A percentile compares a stretch with the other conserved stretches of the same genome.
Evolutionary conservation across 352 stramenopile genomes (phyloP).

Genomic region (Globisporangium splendens): DNA sequence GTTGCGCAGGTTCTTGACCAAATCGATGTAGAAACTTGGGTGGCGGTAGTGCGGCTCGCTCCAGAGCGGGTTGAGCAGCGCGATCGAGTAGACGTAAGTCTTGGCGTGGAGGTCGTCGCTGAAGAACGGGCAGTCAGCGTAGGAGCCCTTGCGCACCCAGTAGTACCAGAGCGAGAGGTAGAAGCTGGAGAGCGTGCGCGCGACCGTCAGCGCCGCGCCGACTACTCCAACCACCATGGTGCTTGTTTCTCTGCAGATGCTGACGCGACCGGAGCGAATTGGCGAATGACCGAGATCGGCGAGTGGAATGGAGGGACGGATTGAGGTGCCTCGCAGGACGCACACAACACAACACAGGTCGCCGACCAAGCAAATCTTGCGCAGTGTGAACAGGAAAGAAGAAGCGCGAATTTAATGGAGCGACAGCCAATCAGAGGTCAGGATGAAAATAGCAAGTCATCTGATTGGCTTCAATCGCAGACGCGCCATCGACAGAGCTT

Average conservation of each 20-base stretch:
- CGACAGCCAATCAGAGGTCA: neutral
- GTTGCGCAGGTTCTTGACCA: slow-evolving; percentile 97
- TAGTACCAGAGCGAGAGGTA: slow-evolving; percentile 79
- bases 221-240: slow-evolving; percentile 32
- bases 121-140: slow-evolving; percentile 81
- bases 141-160: slow-evolving; percentile 70
- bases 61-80: slow-evolving; percentile 93
- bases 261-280: neutral
- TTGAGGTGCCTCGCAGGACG: neutral
- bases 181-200: slow-evolving; percentile 60
- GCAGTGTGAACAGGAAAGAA: neutral
- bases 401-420: neutral
- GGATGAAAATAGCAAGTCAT: neutral
- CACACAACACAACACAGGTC: neutral
- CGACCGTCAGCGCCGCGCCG: slow-evolving; percentile 19
- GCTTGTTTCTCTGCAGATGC: neutral
- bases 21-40: slow-evolving; percentile 91
- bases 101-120: slow-evolving; percentile 74
- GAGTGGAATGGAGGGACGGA: no score
- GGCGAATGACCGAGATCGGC: neutral
- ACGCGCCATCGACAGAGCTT: neutral
- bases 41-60: slow-evolving; percentile 96
- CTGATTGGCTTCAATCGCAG: neutral
- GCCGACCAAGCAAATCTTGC: neutral
- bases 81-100: slow-evolving; percentile 94